Base-by-base conservation (phyloP, 371 early-diverging fungal genomes). In the Rhizopus microsporus region DNA sequence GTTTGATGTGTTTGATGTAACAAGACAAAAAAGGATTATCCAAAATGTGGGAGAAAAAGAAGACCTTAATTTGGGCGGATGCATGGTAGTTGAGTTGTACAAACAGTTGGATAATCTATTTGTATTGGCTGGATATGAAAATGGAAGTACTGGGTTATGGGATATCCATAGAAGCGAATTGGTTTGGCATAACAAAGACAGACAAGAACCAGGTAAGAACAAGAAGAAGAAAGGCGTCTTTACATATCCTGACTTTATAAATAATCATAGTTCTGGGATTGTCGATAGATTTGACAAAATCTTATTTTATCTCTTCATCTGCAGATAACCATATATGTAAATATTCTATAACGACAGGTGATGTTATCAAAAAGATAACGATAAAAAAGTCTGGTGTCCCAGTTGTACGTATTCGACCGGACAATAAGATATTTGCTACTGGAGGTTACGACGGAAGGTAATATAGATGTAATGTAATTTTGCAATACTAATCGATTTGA, bases 381-480 rank as follows among this genome's bases (percentile, higher is more conserved):
- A 60, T 62, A 30, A 82, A 82, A 49, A 72, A 71, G 44, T 57
- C 74, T 23, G 80, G 80, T 12, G 42, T 74, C 29, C 66, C 74
- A 15, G 60, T 71, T 7, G 42, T 82, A 15, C 62, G 51, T 23
- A 75, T 82, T 35, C 68, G 83, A 31, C 48, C 59, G 48, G 83
- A 82, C 56, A 69, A 69, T 31, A 80, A 77, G 57, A 74, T 82
- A 47, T 63, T 80, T 56, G 80, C 75, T n/a, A 72, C 77, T 0
- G 83, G 71, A 17, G 83, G 83, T n/a, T 78, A 69, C 60, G 83
- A 82, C 63, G 72, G 71, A 50, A 78, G 64, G 83, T 78, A 67
- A 51, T 32, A 6, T 38, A 9, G 7, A 17, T 35, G 23, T 17
- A 5, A 16, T 40, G 9, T 7, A 39, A 17, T 10, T 15, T 37